Evolutionary conservation across 805 yeast genomes (phyloP), one percentile per base, ranked within the genome.

Genomic region (Cyberlindnera galapagoensis): DNA sequence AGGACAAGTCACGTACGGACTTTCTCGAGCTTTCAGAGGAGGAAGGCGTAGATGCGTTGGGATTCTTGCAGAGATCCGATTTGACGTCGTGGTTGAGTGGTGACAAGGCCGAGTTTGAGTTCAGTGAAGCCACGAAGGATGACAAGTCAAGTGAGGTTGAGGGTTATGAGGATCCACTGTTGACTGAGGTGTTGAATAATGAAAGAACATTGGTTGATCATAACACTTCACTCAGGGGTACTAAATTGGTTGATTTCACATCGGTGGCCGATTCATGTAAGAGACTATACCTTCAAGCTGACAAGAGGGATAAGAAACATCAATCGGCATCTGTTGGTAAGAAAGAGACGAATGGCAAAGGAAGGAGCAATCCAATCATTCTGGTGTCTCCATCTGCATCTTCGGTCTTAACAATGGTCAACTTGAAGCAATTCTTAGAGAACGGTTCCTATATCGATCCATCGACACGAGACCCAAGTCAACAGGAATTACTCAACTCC

Each of bases 51-150:
- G 66, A 75, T 3, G 84, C 84, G 41, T 71, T 90, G 52, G 76
- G 84, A 36, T 88, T 90, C 51, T 59, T 84, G 52, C 94, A 86
- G 47, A 77, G 94, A 58, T 78, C 86, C 7, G 95, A 90, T 52
- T 67, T 90, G 39, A 67, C 80, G 34, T 71, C 84, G 19, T 88
- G 92, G 87, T 67, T 90, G 31, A 71, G 69, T 38, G 95, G 95
- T 4, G 66, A 74, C 14, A 63, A 76, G 4, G 74, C 68, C 23
- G 64, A 69, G 16, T 76, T 84, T 41, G 71, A 74, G 33, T 78
- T 69, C 51, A 21, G 24, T 9, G 28, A 23, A 14, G 14, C 25
- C 9, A 21, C 26, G 18, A 35, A 20, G 9, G 38, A 30, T 7
- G 33, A 21, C 7, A 57, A 54, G 26, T 36, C 36, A 6, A 48